Evolutionary conservation across 2,329 filamentous ascomycete species (phyloP).

Genomic region (Cucurbitaria berberidis): DNA sequence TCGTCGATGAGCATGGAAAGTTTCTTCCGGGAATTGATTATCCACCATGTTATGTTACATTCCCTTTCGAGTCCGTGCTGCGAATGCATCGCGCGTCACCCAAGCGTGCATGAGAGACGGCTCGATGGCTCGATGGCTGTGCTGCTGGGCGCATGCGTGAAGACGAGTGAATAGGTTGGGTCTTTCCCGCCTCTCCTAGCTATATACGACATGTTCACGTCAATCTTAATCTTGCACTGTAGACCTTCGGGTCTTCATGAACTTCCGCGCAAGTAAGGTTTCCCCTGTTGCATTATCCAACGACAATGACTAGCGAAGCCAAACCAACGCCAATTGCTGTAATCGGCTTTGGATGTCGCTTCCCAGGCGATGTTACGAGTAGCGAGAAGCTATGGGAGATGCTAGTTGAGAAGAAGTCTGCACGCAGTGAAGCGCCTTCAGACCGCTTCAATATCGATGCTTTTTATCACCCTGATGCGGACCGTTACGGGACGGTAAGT

Average conservation of each 20-base stretch:
- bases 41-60: not conserved
- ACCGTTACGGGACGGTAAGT: constrained; percentile 17
- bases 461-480: constrained; percentile 21
- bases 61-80: not conserved
- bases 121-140: not conserved
- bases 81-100: not conserved
- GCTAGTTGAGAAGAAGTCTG: constrained; percentile 14
- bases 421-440: constrained; percentile 13
- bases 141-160: not conserved
- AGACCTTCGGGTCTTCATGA: not conserved
- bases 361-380: constrained; percentile 20
- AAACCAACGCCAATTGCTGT: constrained; percentile 29
- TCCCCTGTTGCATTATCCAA: not conserved
- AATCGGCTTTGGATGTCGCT: constrained; percentile 40
- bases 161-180: not conserved
- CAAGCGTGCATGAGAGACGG: not conserved
- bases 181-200: not conserved
- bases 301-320: constrained; percentile 5
- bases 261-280: not conserved
- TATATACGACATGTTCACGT: constrained; percentile 1
- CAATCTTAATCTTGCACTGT: not conserved
- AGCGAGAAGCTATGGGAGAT: constrained; percentile 24
- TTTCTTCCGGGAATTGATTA: not conserved
- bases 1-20: not conserved
- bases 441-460: constrained; percentile 22